Conservation (phyloP, 139 green algal species). For the Ulvella scutata region DNA sequence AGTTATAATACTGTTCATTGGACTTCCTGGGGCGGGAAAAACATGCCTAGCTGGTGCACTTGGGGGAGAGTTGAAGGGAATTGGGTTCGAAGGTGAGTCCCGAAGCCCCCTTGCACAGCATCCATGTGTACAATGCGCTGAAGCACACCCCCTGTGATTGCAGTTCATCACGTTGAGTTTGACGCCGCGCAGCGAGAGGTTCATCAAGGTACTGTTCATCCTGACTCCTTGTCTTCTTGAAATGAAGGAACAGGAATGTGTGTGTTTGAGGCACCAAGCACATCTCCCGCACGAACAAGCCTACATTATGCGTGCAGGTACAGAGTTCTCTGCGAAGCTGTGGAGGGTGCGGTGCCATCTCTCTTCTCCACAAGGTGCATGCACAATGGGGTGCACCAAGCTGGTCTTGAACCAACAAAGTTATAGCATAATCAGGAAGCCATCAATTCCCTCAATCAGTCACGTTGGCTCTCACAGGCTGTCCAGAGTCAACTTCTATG, state of each 20-base stretch:
- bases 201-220: neutral
- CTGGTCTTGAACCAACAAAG: no score
- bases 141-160: neutral
- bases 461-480: no score
- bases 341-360: no score
- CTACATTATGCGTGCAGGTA: neutral
- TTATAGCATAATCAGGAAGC: no score
- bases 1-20: neutral
- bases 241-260: neutral
- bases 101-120: neutral
- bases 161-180: neutral
- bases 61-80: neutral
- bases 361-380: neutral
- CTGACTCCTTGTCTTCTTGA: neutral
- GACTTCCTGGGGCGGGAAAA: neutral
- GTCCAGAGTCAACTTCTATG: no score
- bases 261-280: neutral
- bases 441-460: no score
- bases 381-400: no score
- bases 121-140: neutral
- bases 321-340: neutral
- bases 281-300: neutral
- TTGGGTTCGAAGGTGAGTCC: neutral
- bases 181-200: neutral
- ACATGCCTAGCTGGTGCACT: neutral